These are phyloP conservation scores for Scheffersomyces parashehatae DNA, from an alignment of 1,139 yeast genomes.

Conservation along the genomic window DNA sequence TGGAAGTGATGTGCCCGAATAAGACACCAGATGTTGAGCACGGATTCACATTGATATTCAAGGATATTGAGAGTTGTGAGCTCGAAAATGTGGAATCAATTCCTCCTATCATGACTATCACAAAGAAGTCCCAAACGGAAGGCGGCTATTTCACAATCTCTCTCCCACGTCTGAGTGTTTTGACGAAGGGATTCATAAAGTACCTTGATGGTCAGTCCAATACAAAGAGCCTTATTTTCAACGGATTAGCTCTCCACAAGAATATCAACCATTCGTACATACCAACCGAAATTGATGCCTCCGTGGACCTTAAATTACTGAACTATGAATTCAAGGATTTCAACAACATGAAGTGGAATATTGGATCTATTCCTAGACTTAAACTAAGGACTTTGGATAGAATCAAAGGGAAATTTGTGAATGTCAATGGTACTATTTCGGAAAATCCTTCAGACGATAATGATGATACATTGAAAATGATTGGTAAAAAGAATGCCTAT, in stretches of 20 bases:
- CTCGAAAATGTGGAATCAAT: slow-evolving; percentile 14
- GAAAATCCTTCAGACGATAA: slow-evolving; percentile 4
- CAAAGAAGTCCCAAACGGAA: slow-evolving; percentile 25
- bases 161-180: slow-evolving; percentile 11
- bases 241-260: slow-evolving; percentile 31
- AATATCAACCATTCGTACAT: slow-evolving; percentile 23
- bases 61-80: slow-evolving; percentile 28
- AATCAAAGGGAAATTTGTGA: slow-evolving; percentile 7
- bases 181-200: not conserved
- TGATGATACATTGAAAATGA: slow-evolving; percentile 12
- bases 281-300: slow-evolving; percentile 15
- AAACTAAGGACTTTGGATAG: slow-evolving; percentile 14
- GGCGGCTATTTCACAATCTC: slow-evolving; percentile 35
- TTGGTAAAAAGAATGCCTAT: slow-evolving; percentile 21
- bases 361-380: slow-evolving; percentile 49
- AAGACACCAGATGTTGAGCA: slow-evolving; percentile 11
- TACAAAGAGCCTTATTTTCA: slow-evolving; percentile 14
- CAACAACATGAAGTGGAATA: slow-evolving; percentile 34
- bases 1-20: slow-evolving; percentile 33
- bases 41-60: slow-evolving; percentile 36
- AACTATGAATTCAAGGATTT: slow-evolving; percentile 36
- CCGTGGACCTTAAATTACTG: slow-evolving; percentile 11
- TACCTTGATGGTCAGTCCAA: not conserved
- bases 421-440: slow-evolving; percentile 4
- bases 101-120: slow-evolving; percentile 32